Base-by-base conservation (phyloP, 208 protist species). In the Crithidia fasciculata region DNA sequence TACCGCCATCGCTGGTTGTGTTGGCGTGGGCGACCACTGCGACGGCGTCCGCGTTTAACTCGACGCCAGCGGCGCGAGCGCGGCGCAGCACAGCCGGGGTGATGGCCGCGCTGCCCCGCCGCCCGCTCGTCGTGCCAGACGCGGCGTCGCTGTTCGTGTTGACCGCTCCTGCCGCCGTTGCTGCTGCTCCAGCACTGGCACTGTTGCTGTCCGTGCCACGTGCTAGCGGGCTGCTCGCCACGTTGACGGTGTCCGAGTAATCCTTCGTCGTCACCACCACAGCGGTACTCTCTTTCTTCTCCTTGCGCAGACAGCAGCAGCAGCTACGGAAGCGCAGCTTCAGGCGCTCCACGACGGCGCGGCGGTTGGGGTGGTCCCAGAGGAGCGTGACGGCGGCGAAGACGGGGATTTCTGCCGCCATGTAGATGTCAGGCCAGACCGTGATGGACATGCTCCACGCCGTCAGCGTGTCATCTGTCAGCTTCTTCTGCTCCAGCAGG, bases 341-440 rank as follows among this genome's bases (percentile, higher is more conserved):
- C 53, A 76, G 19, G 4, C 18, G 53, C 19, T 64, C 47, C 43
- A 83, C 50, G 40, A 83, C 59, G n/a, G 47, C 52, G 18, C 71
- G 61, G n/a, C 75, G 74, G 54, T 69, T 58, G 84, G 88, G 85
- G 72, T 88, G 82, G 45, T 93, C 88, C 40, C 71, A 71, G 47
- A 91, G 53, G 28, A 90, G 61, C 45, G 80, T 85, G 19, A 82
- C 41, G 43, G 69, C 52, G 18, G 70, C 53, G 49, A 87, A 88
- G 43, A 91, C 16, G 13, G 85, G 85, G 5, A 78, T 40, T 74
- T 89, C 84, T 5, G 62, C 45, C 5, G 81, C 81, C 85, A 92
- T 90, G 81, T 88, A 90, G 40, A 88, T 67, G 49, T 63, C 52
- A 0, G 73, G 36, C 70, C 78, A 87, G 16, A 66, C 85, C 8